Evolutionary conservation across 352 stramenopile species (phyloP).

Genomic region (Pythium aphanidermatum): DNA sequence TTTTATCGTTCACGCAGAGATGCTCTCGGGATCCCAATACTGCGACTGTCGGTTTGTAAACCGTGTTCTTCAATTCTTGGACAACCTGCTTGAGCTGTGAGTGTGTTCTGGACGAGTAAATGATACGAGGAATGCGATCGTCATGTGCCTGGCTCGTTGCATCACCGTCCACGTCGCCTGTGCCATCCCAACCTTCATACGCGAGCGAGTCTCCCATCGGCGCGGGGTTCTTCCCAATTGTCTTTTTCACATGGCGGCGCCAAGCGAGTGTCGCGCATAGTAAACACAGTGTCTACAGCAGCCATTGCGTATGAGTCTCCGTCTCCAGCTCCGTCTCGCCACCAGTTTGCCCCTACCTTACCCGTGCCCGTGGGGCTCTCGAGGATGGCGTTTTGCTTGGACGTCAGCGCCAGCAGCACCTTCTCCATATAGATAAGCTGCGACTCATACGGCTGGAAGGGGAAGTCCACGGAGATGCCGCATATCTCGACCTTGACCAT

Average conservation of each 20-base stretch:
- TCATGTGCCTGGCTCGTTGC: conserved; percentile 27
- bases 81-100: conserved; percentile 98
- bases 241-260: conserved; percentile 75
- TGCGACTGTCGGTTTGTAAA: conserved; percentile 85
- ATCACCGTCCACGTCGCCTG: conserved; percentile 15
- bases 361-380: conserved; percentile 97
- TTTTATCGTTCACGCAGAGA: conserved; percentile 95
- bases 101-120: conserved; percentile 98
- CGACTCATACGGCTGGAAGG: conserved; percentile 95
- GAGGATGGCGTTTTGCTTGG: conserved; percentile 94
- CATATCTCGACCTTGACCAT: conserved; percentile 84
- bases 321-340: background rate
- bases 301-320: background rate
- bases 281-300: conserved; percentile 91
- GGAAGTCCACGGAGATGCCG: conserved; percentile 92
- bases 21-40: conserved; percentile 96
- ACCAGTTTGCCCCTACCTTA: conserved; percentile 58
- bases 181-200: conserved; percentile 38
- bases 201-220: conserved; percentile 15
- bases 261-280: conserved; percentile 94
- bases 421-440: conserved; percentile 97
- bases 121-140: conserved; percentile 83
- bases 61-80: conserved; percentile 93
- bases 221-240: conserved; percentile 8
- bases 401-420: conserved; percentile 88